phyloP scores from a whole-genome alignment of 2,329 filamentous ascomycete genomes.

The Alternaria solani region DNA sequence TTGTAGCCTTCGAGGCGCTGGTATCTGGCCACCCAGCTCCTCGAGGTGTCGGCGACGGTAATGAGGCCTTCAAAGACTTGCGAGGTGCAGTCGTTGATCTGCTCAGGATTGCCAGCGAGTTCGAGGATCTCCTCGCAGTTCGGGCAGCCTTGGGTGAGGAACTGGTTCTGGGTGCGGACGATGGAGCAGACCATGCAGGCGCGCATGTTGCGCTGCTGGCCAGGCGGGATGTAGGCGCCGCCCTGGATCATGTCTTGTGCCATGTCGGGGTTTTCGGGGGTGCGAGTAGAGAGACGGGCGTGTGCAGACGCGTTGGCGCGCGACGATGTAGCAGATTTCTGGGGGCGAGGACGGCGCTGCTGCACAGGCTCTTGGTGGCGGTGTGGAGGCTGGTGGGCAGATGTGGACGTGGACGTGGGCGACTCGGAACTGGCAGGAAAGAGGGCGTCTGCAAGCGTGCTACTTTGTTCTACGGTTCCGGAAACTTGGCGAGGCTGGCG shows the following conservation, averaged over 20 bases:
- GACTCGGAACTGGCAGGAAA: conserved; percentile 6
- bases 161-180: conserved; percentile 83
- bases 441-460: conserved; percentile 14
- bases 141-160: conserved; percentile 86
- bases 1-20: conserved; percentile 90
- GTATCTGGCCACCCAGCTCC: conserved; percentile 96
- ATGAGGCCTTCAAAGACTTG: conserved; percentile 95
- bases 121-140: conserved; percentile 96
- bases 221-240: conserved; percentile 73
- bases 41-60: conserved; percentile 79
- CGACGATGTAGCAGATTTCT: conserved; percentile 3
- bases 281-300: conserved; percentile 4
- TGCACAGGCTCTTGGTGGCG: neutral
- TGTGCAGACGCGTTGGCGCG: conserved; percentile 9
- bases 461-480: conserved; percentile 19
- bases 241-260: conserved; percentile 43
- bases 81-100: conserved; percentile 91
- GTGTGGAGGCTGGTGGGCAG: neutral
- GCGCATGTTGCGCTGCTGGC: conserved; percentile 84
- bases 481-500: conserved; percentile 33
- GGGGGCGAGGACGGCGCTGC: neutral
- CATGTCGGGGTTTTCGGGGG: conserved; percentile 2
- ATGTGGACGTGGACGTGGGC: neutral
- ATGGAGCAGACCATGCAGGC: conserved; percentile 99
- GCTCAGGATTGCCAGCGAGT: conserved; percentile 78